Evolutionary conservation across 768 basidiomycete species (phyloP).

Genomic region (Candolleomyces eurysporus): DNA sequence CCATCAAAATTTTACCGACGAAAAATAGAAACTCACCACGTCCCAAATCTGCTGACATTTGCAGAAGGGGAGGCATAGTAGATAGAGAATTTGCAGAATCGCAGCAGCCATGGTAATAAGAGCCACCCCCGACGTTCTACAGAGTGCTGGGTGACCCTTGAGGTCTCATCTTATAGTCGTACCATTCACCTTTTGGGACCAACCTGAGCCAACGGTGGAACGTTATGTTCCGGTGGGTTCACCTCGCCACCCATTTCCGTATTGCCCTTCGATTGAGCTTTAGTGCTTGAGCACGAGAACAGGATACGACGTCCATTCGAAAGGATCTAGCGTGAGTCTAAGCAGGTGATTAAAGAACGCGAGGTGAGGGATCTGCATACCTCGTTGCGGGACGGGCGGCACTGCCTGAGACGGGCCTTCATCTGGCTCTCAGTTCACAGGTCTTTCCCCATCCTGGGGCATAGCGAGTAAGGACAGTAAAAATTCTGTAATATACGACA

Average conservation of each 20-base stretch:
- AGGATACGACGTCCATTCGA: no score
- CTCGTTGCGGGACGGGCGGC: not conserved
- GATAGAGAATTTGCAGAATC: not conserved
- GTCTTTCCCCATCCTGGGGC: no score
- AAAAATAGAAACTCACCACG: constrained; percentile 36
- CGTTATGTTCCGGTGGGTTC: no score
- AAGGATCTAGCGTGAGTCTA: not conserved
- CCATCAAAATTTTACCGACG: not conserved
- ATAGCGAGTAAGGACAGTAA: no score
- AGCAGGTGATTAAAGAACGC: not conserved
- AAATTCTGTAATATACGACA: no score
- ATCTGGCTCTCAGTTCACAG: not conserved
- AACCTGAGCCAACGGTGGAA: no score
- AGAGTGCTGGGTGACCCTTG: not conserved
- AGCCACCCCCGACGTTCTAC: not conserved
- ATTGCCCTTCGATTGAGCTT: no score
- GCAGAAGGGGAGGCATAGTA: constrained; percentile 9
- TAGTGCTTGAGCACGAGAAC: no score
- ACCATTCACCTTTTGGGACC: no score
- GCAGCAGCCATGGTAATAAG: not conserved
- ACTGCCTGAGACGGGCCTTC: not conserved
- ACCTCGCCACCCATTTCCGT: no score
- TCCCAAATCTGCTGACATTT: constrained; percentile 55
- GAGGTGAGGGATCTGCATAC: not conserved
- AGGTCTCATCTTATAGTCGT: no score